phyloP scores from a whole-genome alignment of 768 basidiomycete genomes.

The Tricholoma sp. region DNA sequence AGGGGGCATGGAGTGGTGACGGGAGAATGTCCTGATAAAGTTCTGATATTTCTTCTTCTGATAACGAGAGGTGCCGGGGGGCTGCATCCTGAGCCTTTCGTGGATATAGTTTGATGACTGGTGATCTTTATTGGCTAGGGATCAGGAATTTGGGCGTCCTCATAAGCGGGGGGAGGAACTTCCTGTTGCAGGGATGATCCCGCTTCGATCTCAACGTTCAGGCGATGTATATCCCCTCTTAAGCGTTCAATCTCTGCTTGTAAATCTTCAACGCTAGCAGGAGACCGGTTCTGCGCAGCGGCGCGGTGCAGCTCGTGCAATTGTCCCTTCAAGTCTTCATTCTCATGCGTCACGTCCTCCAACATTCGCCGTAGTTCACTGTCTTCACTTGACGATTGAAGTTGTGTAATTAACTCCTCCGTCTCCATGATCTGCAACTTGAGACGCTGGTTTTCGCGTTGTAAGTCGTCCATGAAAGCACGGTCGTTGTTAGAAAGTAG shows the following conservation, averaged over 20 bases:
- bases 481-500: constrained; percentile 28
- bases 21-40: no score
- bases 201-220: constrained; percentile 8
- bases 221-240: constrained; percentile 9
- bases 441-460: constrained; percentile 28
- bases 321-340: constrained; percentile 28
- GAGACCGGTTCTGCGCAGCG: constrained; percentile 4
- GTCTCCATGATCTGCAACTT: constrained; percentile 26
- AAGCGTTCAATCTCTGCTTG: constrained; percentile 8
- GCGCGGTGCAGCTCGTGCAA: constrained; percentile 19
- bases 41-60: no score
- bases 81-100: no score
- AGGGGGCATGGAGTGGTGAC: no score
- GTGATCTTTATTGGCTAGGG: background rate
- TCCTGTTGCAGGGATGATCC: constrained; percentile 3
- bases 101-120: background rate
- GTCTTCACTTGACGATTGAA: constrained; percentile 25
- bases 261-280: constrained; percentile 3
- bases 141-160: constrained; percentile 4
- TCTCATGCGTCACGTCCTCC: constrained; percentile 28
- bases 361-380: constrained; percentile 19
- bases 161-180: constrained; percentile 15
- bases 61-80: no score
- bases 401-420: constrained; percentile 24
- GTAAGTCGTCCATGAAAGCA: constrained; percentile 25